Evolutionary conservation across 495 filamentous ascomycete species (phyloP), one percentile per base, ranked within the genome.

Genomic region (Penicillium coffeae): DNA sequence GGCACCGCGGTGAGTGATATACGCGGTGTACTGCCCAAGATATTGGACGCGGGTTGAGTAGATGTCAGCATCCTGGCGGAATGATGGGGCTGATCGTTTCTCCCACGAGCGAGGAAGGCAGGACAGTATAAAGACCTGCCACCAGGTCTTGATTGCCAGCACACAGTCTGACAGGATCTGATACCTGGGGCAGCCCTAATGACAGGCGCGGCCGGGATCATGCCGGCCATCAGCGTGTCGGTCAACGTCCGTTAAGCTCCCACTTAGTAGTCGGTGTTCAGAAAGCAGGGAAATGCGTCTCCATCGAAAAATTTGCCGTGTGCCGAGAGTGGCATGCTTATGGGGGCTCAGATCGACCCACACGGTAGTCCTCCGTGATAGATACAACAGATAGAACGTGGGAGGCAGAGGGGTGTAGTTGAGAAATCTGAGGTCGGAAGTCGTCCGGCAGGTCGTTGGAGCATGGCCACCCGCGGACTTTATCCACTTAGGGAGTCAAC

Each of bases 31-130:
- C 16, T 39, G 22, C 25, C 41, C 18, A 59, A 15, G 25, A 53
- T 40, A 37, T 34, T 46, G 15, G 54, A 19, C 35, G 45, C 45
- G 27, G 58, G 38, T 55, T 59, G 51, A 47, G 50, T 34, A 10
- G 60, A 51, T 14, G 52, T 61, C 42, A 64, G 55, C 58, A 64
- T 61, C 1, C 19, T 51, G 44, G 30, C 45, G 15, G 8, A 13
- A 21, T 43, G 6, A 21, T 38, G 34, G 13, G 18, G 19, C 13
- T 38, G 45, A 16, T 35, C 45, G 14, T n/a, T 2, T 22, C 10
- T 4, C 14, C 22, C 22, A 45, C 45, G 34, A n/a, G 12, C 21
- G 39, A 10, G 13, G 37, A 22, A 38, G 15, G 16, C 21, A 48
- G 16, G 16, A 22, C 21, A 16, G 19, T 25, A 41, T 19, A 41